phyloP scores from a whole-genome alignment of 441 rosid genomes.

The Erodium texanum region DNA sequence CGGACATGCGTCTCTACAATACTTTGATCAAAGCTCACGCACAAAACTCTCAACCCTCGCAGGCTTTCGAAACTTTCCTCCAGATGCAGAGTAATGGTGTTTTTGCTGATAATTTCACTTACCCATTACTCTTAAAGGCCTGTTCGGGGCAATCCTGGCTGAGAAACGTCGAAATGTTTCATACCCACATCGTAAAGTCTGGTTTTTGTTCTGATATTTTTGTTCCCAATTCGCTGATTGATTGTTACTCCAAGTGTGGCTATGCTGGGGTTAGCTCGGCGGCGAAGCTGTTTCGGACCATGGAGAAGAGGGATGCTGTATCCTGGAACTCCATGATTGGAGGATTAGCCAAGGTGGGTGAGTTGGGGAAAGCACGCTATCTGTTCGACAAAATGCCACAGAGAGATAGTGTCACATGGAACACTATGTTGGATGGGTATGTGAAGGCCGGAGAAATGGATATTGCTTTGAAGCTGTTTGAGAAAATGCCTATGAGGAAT shows the following conservation, averaged over 20 bases:
- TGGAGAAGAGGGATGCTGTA: slow-evolving; percentile 1
- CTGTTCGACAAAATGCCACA: not conserved
- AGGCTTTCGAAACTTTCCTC: not conserved
- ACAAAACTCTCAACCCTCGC: not conserved
- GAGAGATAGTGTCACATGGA: not conserved
- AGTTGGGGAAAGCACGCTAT: not conserved
- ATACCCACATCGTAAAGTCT: not conserved
- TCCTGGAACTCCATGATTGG: not conserved
- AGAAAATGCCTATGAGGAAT: slow-evolving; percentile 4
- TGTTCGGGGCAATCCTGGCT: not conserved
- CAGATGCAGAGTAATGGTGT: slow-evolving; percentile 3
- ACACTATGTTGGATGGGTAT: slow-evolving; percentile 1
- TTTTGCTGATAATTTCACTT: slow-evolving; percentile 5
- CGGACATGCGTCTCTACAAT: not conserved
- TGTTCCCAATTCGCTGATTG: slow-evolving; percentile 2
- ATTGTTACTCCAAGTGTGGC: not conserved
- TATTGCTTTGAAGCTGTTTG: not conserved
- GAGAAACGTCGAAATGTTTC: not conserved
- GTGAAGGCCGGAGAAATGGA: slow-evolving; percentile 2
- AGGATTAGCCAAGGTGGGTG: not conserved
- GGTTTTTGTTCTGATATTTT: not conserved
- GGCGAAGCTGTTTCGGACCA: not conserved
- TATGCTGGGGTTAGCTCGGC: not conserved
- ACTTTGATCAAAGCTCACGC: slow-evolving; percentile 1
- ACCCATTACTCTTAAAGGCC: not conserved